Evolutionary conservation across 768 basidiomycete genomes (phyloP).

Genomic region (Podaxis rugospora): DNA sequence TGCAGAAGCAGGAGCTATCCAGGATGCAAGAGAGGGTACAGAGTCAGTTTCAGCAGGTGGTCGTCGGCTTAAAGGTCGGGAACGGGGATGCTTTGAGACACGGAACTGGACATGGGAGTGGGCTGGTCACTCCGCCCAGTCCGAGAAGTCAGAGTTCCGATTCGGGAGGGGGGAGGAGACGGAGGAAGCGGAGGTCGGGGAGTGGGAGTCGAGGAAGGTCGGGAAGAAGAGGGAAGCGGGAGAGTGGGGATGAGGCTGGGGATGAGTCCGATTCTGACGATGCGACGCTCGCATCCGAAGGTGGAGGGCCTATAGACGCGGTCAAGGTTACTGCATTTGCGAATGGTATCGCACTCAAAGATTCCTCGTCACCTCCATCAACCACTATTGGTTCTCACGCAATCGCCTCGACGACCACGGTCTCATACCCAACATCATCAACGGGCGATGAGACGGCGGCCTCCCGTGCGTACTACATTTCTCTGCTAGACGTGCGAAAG

Average conservation of each 20-base stretch:
- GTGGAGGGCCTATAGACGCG: slow-evolving; percentile 6
- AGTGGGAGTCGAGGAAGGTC: slow-evolving; percentile 17
- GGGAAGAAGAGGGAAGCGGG: slow-evolving; percentile 17
- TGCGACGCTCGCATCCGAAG: slow-evolving; percentile 28
- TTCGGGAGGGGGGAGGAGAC: slow-evolving; percentile 28
- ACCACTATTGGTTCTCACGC: not conserved
- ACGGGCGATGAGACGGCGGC: not conserved
- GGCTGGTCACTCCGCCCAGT: slow-evolving; percentile 72
- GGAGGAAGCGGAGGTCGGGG: slow-evolving; percentile 37
- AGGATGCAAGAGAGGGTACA: slow-evolving; percentile 15
- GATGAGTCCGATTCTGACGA: slow-evolving; percentile 19
- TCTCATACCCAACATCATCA: not conserved
- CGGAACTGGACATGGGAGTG: slow-evolving; percentile 26
- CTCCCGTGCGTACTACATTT: slow-evolving; percentile 8
- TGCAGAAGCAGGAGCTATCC: slow-evolving; percentile 18
- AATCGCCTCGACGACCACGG: not conserved
- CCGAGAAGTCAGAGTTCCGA: slow-evolving; percentile 69
- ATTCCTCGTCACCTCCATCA: not conserved
- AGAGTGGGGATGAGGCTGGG: slow-evolving; percentile 10
- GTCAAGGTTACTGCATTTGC: slow-evolving; percentile 3
- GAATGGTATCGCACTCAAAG: not conserved
- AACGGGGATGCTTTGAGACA: slow-evolving; percentile 36
- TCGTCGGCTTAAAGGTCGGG: not conserved
- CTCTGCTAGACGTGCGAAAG: not conserved
- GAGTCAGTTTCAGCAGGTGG: slow-evolving; percentile 7